Conservation (phyloP, 2,329 filamentous ascomycete species). For the Fusarium dlaminii region DNA sequence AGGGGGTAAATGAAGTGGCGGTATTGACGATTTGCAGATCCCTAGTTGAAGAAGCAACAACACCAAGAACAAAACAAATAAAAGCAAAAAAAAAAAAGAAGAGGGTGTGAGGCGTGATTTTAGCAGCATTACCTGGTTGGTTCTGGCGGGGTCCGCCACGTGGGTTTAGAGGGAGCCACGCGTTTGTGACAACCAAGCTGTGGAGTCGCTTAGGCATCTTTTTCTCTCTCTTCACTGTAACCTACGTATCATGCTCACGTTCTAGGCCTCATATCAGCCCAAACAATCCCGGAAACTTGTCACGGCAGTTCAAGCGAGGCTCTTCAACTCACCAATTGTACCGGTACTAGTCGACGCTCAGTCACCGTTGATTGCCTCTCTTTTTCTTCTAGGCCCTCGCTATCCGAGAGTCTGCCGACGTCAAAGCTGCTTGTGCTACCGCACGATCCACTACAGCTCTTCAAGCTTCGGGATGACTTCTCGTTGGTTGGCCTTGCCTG, state of each 20-base stretch:
- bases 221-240: neutral
- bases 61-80: neutral
- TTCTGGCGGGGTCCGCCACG: conserved; percentile 41
- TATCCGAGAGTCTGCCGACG: neutral
- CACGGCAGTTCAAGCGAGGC: conserved; percentile 16
- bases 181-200: conserved; percentile 34
- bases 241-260: conserved; percentile 5
- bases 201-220: conserved; percentile 31
- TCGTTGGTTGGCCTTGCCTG: conserved; percentile 10
- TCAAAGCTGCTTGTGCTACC: neutral
- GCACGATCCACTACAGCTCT: conserved; percentile 22
- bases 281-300: conserved; percentile 10
- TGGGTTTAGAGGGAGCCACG: conserved; percentile 43
- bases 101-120: conserved; percentile 28
- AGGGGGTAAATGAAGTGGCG: conserved; percentile 3
- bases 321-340: conserved; percentile 1
- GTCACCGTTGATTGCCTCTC: neutral
- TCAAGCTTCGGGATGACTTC: conserved; percentile 5
- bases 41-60: neutral
- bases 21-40: conserved; percentile 12
- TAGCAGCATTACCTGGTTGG: conserved; percentile 13
- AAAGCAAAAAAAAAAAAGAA: neutral
- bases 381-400: neutral
- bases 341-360: neutral
- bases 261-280: conserved; percentile 21